Percentiles rank a stretch among this genome's conserved stretches.
Conservation (phyloP, 768 basidiomycete species). For the Kwoniella heveanensis region DNA sequence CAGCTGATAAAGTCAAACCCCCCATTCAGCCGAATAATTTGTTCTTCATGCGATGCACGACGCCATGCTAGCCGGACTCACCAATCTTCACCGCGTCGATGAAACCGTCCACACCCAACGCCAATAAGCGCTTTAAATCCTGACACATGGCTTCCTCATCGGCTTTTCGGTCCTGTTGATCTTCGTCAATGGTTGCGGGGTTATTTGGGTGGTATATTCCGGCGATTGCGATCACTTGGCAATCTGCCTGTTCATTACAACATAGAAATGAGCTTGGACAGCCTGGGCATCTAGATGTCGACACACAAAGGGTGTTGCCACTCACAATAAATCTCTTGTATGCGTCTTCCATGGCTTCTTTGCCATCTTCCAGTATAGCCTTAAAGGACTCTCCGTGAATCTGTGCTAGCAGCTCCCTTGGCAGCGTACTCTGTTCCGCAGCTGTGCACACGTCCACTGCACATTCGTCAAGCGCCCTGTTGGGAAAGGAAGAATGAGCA, state of each 20-base stretch:
- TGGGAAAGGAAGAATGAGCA: background rate
- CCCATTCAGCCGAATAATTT: too few relatives aligned
- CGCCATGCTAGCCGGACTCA: background rate
- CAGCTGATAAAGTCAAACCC: background rate
- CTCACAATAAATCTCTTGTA: background rate
- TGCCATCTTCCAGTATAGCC: conserved; percentile 1
- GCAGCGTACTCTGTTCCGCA: background rate
- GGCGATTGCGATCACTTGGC: background rate
- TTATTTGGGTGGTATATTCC: background rate
- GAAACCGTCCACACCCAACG: background rate
- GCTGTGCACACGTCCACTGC: background rate
- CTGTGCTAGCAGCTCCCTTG: conserved; percentile 3
- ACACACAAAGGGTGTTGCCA: too few relatives aligned
- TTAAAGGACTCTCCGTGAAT: background rate
- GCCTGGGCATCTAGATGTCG: too few relatives aligned
- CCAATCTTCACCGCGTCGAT: background rate
- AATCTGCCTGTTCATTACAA: background rate
- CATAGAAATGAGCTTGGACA: too few relatives aligned
- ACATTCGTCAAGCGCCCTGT: background rate
- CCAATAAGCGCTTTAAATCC: background rate
- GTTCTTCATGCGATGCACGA: too few relatives aligned
- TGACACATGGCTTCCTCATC: background rate
- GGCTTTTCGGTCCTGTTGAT: background rate
- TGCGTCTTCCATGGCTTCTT: background rate
- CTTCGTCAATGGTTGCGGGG: background rate